Conservation (phyloP, 257 asterid genomes). For the Mentha longifolia region DNA sequence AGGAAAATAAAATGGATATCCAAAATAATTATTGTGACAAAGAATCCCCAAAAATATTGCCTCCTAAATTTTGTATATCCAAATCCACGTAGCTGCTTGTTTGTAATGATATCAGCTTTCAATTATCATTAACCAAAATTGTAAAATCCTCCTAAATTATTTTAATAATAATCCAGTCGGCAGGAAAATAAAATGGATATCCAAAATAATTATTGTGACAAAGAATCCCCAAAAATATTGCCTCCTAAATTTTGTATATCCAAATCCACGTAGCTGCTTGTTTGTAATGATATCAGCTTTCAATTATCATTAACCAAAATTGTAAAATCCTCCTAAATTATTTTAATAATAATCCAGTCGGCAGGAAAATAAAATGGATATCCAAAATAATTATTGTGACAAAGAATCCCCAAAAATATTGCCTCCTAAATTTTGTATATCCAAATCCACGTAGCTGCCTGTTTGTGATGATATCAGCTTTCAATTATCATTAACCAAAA, state of each 20-base stretch:
- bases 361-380: not conserved
- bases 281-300: too few relatives aligned
- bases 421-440: conserved; percentile 17
- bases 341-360: conserved; percentile 10
- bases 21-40: conserved; percentile 9
- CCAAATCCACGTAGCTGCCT: not conserved
- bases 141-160: too few relatives aligned
- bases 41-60: too few relatives aligned
- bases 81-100: too few relatives aligned
- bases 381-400: conserved; percentile 11
- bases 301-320: too few relatives aligned
- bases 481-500: not conserved
- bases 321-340: too few relatives aligned
- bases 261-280: too few relatives aligned
- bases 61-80: too few relatives aligned
- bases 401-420: not conserved
- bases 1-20: not conserved
- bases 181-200: not conserved
- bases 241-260: too few relatives aligned
- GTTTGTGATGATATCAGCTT: not conserved
- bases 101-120: too few relatives aligned
- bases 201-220: conserved; percentile 7
- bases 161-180: conserved; percentile 7
- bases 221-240: too few relatives aligned
- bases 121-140: too few relatives aligned